Conservation (phyloP, 1,139 yeast species). For the Blastobotrys petasosporus region DNA sequence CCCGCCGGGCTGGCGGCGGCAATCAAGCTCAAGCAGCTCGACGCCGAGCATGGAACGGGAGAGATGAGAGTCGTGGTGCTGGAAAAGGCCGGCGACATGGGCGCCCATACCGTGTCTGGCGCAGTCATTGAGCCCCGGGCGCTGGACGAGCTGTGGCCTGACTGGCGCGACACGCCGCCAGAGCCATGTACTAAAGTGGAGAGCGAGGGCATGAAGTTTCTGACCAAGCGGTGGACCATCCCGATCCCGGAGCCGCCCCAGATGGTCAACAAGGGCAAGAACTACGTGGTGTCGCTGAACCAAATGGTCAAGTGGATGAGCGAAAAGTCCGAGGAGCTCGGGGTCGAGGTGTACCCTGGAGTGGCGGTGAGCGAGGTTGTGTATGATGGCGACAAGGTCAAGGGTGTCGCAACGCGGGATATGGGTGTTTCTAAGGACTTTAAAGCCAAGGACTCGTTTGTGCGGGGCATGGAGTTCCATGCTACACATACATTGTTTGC, state of each 20-base stretch:
- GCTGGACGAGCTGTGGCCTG: constrained; percentile 75
- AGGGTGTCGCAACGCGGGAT: constrained; percentile 92
- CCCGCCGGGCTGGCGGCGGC: constrained; percentile 97
- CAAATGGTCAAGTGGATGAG: constrained; percentile 76
- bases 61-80: constrained; percentile 78
- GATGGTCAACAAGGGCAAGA: constrained; percentile 64
- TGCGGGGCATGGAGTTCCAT: constrained; percentile 94
- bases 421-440: constrained; percentile 77
- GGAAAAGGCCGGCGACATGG: constrained; percentile 91
- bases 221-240: constrained; percentile 51
- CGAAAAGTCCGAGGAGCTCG: constrained; percentile 86
- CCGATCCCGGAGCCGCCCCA: constrained; percentile 93
- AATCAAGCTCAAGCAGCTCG: constrained; percentile 78
- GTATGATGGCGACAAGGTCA: constrained; percentile 51
- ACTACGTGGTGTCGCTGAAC: constrained; percentile 78
- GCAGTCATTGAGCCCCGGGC: constrained; percentile 91
- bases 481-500: constrained; percentile 83
- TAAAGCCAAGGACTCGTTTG: constrained; percentile 70
- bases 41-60: constrained; percentile 58
- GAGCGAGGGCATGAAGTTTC: constrained; percentile 63
- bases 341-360: constrained; percentile 90
- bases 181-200: constrained; percentile 72
- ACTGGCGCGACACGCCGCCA: constrained; percentile 52
- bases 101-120: constrained; percentile 83
- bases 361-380: constrained; percentile 82